phyloP scores from a whole-genome alignment of 768 basidiomycete species.

The Leccinum sublutescens region DNA sequence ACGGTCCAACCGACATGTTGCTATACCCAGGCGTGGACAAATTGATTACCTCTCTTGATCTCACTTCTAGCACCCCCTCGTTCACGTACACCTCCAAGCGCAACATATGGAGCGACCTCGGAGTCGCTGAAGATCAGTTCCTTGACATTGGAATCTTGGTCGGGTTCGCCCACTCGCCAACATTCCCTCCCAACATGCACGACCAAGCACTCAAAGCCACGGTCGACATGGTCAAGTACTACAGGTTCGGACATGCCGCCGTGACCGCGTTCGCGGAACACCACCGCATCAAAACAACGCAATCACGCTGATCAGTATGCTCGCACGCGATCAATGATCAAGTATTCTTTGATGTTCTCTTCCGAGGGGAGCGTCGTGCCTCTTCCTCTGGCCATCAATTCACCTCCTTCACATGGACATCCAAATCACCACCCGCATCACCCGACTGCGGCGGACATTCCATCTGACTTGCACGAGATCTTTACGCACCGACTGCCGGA shows the following conservation, averaged over 20 bases:
- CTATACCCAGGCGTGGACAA: constrained; percentile 75
- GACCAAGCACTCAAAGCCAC: constrained; percentile 72
- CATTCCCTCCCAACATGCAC: constrained; percentile 80
- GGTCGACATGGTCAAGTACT: too few relatives aligned
- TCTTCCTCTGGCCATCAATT: constrained; percentile 64
- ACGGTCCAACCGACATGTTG: constrained; percentile 87
- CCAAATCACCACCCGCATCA: constrained; percentile 61
- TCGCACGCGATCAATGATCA: constrained; percentile 87
- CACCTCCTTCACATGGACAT: constrained; percentile 47
- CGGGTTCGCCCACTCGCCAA: constrained; percentile 78
- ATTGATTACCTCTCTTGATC: constrained; percentile 86
- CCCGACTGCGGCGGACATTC: constrained; percentile 84
- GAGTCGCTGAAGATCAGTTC: constrained; percentile 82
- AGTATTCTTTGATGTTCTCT: constrained; percentile 85
- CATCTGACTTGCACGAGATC: constrained; percentile 87
- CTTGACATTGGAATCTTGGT: constrained; percentile 91
- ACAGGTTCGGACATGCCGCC: constrained; percentile 67
- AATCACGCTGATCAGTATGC: constrained; percentile 84
- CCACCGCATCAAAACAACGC: constrained; percentile 73
- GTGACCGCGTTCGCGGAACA: constrained; percentile 77
- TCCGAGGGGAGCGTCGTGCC: constrained; percentile 83
- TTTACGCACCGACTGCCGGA: constrained; percentile 94
- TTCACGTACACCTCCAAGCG: constrained; percentile 88
- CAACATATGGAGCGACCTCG: constrained; percentile 62
- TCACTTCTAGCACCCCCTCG: constrained; percentile 59